phyloP scores from a whole-genome alignment of 306 rosid genomes.

The Hippophae rhamnoides region DNA sequence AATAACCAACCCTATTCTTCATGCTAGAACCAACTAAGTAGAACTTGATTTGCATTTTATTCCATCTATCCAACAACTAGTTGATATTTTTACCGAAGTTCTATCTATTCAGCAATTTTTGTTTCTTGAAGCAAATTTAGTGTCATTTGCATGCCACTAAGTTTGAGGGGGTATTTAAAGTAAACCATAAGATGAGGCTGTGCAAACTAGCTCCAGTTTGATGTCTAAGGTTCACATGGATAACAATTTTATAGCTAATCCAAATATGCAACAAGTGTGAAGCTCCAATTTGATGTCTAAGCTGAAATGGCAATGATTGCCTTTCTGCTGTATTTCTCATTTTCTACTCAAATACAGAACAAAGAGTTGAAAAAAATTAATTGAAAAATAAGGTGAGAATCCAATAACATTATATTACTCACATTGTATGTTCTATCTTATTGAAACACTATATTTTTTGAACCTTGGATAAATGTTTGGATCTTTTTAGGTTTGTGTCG shows the following conservation, averaged over 20 bases:
- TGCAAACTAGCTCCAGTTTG: too few relatives aligned
- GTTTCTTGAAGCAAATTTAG: background rate
- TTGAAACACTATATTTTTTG: background rate
- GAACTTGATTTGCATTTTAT: background rate
- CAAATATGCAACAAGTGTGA: too few relatives aligned
- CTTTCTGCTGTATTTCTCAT: background rate
- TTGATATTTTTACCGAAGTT: background rate
- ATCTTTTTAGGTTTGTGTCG: constrained; percentile 68
- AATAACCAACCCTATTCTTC: too few relatives aligned
- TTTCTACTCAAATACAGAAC: constrained; percentile 96
- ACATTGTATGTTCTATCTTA: background rate
- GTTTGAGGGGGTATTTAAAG: background rate
- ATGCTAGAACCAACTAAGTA: background rate
- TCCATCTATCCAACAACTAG: background rate
- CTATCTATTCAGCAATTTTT: too few relatives aligned
- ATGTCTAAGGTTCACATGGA: too few relatives aligned
- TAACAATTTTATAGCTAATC: too few relatives aligned
- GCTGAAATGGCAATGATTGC: too few relatives aligned
- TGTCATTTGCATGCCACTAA: too few relatives aligned
- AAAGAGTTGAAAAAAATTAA: constrained; percentile 70
- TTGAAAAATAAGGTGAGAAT: constrained; percentile 57
- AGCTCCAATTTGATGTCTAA: too few relatives aligned
- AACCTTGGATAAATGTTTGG: background rate
- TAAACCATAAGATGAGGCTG: too few relatives aligned
- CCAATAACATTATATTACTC: background rate